Evolutionary conservation across 306 rosid species (phyloP), one percentile per base, ranked within the genome.

Genomic region (Quercus mongolica): DNA sequence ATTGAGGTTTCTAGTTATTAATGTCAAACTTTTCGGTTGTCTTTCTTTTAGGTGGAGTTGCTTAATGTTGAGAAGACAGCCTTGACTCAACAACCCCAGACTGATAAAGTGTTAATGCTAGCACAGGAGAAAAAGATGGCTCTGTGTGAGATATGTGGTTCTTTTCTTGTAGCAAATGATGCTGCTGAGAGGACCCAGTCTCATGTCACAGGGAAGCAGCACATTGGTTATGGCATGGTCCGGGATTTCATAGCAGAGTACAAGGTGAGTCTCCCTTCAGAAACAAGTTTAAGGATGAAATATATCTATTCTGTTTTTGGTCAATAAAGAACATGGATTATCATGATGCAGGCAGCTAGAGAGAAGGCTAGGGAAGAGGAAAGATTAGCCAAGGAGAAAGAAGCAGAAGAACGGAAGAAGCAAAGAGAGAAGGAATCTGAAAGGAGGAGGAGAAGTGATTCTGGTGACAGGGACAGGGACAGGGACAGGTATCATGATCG

Each of bases 181-280:
- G 99, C 98, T 74, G 94, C 87, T 55, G 99, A 96, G 88, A 90
- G 99, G 88, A 89, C 94, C 46, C 99, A 96, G 72, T 96, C 99
- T 82, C 99, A 96, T 79, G 85, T 96, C 74, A 89, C 97, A 14
- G 99, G 99, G 81, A 96, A 96, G 88, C 99, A 96, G 83, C 99
- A 96, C 80, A 93, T 96, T 86, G 99, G 99, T 49, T 96, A 93
- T 90, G 99, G 99, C 74, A 91, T 96, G 98, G 97, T 96, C 83
- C 91, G 99, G 5, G 98, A 96, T 79, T 96, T 96, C 85, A 90
- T 96, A 59, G 52, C 80, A 7, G 98, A 93, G 89, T 83, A 75
- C 87, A 93, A 96, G 97, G 99, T 89, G 51, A 68, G 65, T 80
- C 67, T 78, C 38, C 23, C 74, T 75, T 82, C 76, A 18, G 35